These are phyloP conservation scores for Ramalina intermedia DNA, from an alignment of 495 filamentous ascomycete species.

Conservation along the genomic window DNA sequence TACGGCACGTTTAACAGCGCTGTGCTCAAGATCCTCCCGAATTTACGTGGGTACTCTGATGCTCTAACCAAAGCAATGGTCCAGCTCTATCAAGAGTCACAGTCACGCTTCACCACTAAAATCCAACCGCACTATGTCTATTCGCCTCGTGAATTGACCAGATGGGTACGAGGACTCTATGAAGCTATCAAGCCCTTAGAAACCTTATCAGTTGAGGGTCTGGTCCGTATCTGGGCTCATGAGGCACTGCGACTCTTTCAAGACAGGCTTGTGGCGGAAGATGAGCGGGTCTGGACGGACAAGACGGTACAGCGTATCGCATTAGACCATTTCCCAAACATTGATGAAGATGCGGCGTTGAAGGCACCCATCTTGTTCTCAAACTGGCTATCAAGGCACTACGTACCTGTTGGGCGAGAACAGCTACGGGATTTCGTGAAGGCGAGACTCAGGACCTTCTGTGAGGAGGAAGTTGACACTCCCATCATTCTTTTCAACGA, in stretches of 20 bases:
- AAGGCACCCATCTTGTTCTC: slow-evolving; percentile 92
- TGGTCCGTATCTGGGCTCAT: slow-evolving; percentile 96
- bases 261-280: slow-evolving; percentile 84
- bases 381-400: slow-evolving; percentile 99
- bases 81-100: slow-evolving; percentile 86
- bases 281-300: slow-evolving; percentile 90
- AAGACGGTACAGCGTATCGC: slow-evolving; percentile 74
- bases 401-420: slow-evolving; percentile 89
- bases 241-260: slow-evolving; percentile 93
- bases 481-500: slow-evolving; percentile 96
- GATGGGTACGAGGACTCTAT: slow-evolving; percentile 94
- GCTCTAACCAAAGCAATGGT: slow-evolving; percentile 96
- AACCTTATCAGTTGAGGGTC: slow-evolving; percentile 69
- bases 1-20: slow-evolving; percentile 98
- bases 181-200: slow-evolving; percentile 91
- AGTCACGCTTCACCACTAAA: slow-evolving; percentile 81
- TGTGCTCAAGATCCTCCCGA: slow-evolving; percentile 88
- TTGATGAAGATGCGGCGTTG: slow-evolving; percentile 78
- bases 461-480: slow-evolving; percentile 97
- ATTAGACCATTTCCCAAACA: slow-evolving; percentile 80
- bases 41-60: slow-evolving; percentile 88
- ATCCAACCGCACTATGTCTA: slow-evolving; percentile 99
- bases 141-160: slow-evolving; percentile 91
- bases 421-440: slow-evolving; percentile 93
- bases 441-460: slow-evolving; percentile 92